These are phyloP conservation scores for Acer yangbiense DNA, from an alignment of 345 rosid species.

Conservation along the genomic window DNA sequence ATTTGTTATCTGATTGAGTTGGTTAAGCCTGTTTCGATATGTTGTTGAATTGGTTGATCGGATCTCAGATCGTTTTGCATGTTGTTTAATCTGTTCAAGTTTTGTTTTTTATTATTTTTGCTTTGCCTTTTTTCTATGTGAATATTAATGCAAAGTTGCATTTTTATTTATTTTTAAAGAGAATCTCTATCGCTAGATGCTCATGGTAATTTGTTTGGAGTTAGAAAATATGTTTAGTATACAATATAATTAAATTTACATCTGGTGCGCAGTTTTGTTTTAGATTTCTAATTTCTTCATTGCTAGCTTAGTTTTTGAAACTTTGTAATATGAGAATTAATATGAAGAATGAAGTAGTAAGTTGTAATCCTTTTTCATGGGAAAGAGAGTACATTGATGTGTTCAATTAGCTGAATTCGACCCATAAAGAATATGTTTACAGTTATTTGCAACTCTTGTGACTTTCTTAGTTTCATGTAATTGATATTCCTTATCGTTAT, in stretches of 20 bases:
- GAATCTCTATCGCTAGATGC: no score
- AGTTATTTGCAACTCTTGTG: not conserved
- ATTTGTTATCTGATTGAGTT: not conserved
- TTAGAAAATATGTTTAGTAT: no score
- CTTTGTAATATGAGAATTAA: not conserved
- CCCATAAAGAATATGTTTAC: no score
- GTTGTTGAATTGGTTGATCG: not conserved
- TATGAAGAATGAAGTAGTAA: not conserved
- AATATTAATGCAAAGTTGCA: not conserved
- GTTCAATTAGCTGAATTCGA: not conserved
- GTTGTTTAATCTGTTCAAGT: not conserved
- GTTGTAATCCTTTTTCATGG: not conserved
- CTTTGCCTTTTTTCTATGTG: not conserved
- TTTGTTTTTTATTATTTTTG: not conserved
- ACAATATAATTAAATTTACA: no score
- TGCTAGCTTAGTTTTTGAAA: not conserved
- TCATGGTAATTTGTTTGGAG: no score
- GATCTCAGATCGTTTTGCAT: constrained; percentile 6
- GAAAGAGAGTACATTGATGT: not conserved
- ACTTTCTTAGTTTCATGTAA: not conserved
- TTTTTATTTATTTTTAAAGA: not conserved
- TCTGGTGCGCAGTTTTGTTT: not conserved
- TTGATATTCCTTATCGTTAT: not conserved
- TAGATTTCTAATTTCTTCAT: not conserved
- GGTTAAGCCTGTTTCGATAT: not conserved